Conservation (phyloP, 345 rosid species). For the Sisymbrium altissimum region DNA sequence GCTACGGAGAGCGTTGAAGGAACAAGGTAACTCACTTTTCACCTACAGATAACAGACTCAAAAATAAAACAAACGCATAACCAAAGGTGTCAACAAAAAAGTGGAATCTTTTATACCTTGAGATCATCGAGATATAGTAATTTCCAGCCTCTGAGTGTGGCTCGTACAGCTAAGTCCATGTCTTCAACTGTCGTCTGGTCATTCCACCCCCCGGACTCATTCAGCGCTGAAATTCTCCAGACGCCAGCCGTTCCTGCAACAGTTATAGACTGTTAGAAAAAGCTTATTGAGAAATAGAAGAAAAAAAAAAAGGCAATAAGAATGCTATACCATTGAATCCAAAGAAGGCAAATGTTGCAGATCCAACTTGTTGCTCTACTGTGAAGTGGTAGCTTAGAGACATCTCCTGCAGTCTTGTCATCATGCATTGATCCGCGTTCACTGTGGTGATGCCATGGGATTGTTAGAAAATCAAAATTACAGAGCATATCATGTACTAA, state of each 20-base stretch:
- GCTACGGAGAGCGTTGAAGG: conserved; percentile 47
- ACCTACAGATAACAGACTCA: conserved; percentile 23
- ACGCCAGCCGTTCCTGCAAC: conserved; percentile 50
- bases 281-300: neutral
- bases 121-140: conserved; percentile 44
- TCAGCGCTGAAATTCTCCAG: conserved; percentile 49
- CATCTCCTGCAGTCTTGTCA: conserved; percentile 60
- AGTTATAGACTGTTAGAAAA: conserved; percentile 7
- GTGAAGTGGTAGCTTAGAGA: conserved; percentile 52
- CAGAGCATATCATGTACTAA: neutral
- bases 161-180: conserved; percentile 60
- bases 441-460: conserved; percentile 24
- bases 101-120: conserved; percentile 26
- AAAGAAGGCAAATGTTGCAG: conserved; percentile 52
- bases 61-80: neutral
- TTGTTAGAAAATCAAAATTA: neutral
- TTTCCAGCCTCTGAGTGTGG: conserved; percentile 59
- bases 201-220: conserved; percentile 60
- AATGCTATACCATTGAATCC: conserved; percentile 48
- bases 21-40: conserved; percentile 57
- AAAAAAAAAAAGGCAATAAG: neutral
- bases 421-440: conserved; percentile 53
- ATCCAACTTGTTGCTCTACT: conserved; percentile 57
- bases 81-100: neutral
- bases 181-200: conserved; percentile 60